Evolutionary conservation across 2,329 filamentous ascomycete genomes (phyloP).

Genomic region (Mycosphaerelloides madeirae): DNA sequence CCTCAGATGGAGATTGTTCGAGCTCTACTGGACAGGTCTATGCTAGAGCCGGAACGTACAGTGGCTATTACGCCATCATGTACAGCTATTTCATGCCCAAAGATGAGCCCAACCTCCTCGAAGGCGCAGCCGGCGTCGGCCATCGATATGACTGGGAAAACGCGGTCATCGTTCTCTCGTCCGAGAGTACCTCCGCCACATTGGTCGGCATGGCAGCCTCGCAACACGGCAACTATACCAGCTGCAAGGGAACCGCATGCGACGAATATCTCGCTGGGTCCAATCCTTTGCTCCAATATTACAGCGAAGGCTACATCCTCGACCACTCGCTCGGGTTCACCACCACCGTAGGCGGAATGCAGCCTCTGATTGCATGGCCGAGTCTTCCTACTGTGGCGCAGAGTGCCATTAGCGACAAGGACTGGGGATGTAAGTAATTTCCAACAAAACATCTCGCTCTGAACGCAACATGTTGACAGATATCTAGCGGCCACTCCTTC

Average conservation of each 20-base stretch:
- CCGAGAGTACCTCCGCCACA: slow-evolving; percentile 36
- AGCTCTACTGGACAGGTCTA: slow-evolving; percentile 50
- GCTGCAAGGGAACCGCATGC: slow-evolving; percentile 38
- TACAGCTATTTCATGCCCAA: slow-evolving; percentile 53
- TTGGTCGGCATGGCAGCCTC: slow-evolving; percentile 50
- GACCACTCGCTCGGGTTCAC: slow-evolving; percentile 46
- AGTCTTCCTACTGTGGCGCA: slow-evolving; percentile 42
- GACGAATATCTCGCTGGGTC: slow-evolving; percentile 37
- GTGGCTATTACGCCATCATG: slow-evolving; percentile 46
- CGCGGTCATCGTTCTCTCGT: slow-evolving; percentile 49
- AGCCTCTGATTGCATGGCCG: slow-evolving; percentile 47
- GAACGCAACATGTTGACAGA: too few species aligned
- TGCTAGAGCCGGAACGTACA: slow-evolving; percentile 36
- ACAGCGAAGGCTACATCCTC: slow-evolving; percentile 43
- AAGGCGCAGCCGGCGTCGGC: slow-evolving; percentile 37
- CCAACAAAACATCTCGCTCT: too few species aligned
- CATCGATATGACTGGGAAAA: slow-evolving; percentile 56
- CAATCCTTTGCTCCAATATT: slow-evolving; percentile 46
- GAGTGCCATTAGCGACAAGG: slow-evolving; percentile 41
- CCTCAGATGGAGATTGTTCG: slow-evolving; percentile 37
- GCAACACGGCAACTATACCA: slow-evolving; percentile 48
- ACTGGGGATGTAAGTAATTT: too few species aligned
- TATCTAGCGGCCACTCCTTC: too few species aligned
- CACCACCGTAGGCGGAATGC: slow-evolving; percentile 28
- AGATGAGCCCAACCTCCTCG: slow-evolving; percentile 36